These are phyloP conservation scores for Bruguiera parviflora DNA, from an alignment of 345 rosid genomes.

Conservation along the genomic window DNA sequence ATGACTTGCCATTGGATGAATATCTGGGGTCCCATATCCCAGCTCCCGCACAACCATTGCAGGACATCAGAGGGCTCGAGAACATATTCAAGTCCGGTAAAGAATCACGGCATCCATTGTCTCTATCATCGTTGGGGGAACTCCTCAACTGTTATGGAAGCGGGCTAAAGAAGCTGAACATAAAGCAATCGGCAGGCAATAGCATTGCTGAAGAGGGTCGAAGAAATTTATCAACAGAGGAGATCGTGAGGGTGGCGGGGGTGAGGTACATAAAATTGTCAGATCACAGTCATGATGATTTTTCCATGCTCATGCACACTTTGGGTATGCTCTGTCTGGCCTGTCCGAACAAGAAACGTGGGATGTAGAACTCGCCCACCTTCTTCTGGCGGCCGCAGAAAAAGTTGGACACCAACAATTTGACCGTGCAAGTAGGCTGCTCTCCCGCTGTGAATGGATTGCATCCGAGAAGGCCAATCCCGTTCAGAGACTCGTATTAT, in stretches of 20 bases:
- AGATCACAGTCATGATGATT: slow-evolving; percentile 31
- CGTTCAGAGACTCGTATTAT: slow-evolving; percentile 39
- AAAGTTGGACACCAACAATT: slow-evolving; percentile 44
- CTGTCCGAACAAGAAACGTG: slow-evolving; percentile 47
- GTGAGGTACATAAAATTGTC: slow-evolving; percentile 43
- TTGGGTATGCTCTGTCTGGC: slow-evolving; percentile 40
- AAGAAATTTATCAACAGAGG: slow-evolving; percentile 41
- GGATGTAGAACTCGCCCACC: slow-evolving; percentile 49
- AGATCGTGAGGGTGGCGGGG: slow-evolving; percentile 47
- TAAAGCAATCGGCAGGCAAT: neutral
- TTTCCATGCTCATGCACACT: slow-evolving; percentile 47
- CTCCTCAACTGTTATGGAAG: slow-evolving; percentile 41
- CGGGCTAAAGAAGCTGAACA: slow-evolving; percentile 30
- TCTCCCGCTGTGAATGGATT: slow-evolving; percentile 43
- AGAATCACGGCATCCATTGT: slow-evolving; percentile 1
- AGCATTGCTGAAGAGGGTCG: neutral
- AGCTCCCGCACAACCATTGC: slow-evolving; percentile 9
- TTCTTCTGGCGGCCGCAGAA: slow-evolving; percentile 54
- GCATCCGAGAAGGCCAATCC: slow-evolving; percentile 40
- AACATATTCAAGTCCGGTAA: slow-evolving; percentile 1
- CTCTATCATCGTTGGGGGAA: slow-evolving; percentile 32
- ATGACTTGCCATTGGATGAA: slow-evolving; percentile 8
- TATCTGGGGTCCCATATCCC: slow-evolving; percentile 19
- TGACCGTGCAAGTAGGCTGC: slow-evolving; percentile 48
- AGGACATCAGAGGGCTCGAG: slow-evolving; percentile 11